phyloP scores from a whole-genome alignment of 345 rosid species.

The Pelargonium nanum region DNA sequence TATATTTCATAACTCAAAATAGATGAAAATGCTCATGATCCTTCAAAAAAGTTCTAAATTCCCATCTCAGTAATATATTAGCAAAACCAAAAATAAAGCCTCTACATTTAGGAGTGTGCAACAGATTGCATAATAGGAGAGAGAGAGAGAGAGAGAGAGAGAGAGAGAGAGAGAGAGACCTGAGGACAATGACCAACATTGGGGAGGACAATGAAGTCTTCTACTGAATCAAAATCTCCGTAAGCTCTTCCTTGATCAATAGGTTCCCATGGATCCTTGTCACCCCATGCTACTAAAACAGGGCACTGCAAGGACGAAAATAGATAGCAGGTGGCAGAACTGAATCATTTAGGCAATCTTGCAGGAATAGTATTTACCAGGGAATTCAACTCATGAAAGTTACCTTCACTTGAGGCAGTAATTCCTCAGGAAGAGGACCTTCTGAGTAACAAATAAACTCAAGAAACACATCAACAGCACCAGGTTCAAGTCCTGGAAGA shows the following conservation, averaged over 20 bases:
- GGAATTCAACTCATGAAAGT: not conserved
- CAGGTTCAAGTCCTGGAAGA: constrained; percentile 87
- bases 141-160: not conserved
- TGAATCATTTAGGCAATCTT: not conserved
- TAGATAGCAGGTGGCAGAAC: not conserved
- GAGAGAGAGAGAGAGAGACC: constrained; percentile 32
- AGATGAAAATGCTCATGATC: too few species aligned
- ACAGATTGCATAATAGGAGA: too few species aligned
- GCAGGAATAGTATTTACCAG: not conserved
- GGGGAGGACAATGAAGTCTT: constrained; percentile 65
- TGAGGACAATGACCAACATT: constrained; percentile 90
- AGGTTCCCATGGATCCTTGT: constrained; percentile 95
- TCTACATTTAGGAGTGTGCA: not conserved
- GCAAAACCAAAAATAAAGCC: too few species aligned
- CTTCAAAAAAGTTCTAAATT: too few species aligned
- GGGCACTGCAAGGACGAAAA: constrained; percentile 46
- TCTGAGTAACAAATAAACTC: constrained; percentile 87
- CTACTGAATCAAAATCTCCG: constrained; percentile 45
- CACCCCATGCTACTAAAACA: constrained; percentile 86
- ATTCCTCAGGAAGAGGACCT: constrained; percentile 88
- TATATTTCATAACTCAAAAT: too few species aligned
- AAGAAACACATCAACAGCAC: constrained; percentile 79
- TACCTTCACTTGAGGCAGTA: constrained; percentile 69
- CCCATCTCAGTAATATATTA: too few species aligned
- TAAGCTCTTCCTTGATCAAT: constrained; percentile 67